A percentile compares a stretch with the other conserved stretches of the same genome.
Conservation (phyloP, 305 asterid genomes). For the Rubia peregrina region DNA sequence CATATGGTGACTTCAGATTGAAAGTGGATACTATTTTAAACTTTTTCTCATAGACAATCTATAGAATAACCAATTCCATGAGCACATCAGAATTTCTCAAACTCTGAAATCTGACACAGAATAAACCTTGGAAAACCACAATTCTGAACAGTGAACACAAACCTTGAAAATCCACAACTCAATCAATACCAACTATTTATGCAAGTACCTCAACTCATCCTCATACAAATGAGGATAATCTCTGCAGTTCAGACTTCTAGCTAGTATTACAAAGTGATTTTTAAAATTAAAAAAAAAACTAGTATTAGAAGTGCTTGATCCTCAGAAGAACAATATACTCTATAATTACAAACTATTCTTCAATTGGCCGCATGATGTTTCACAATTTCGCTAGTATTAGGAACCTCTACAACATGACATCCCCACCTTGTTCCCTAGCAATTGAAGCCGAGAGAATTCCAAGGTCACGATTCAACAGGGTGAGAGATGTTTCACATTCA, state of each 20-base stretch:
- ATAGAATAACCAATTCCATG: too few species aligned
- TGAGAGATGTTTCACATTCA: conserved; percentile 80
- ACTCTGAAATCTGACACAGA: not conserved
- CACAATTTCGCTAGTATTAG: too few species aligned
- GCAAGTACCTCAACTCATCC: not conserved
- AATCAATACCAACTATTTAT: not conserved
- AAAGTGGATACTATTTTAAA: too few species aligned
- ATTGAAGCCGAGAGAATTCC: conserved; percentile 92
- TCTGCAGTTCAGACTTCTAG: not conserved
- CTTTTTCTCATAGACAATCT: too few species aligned
- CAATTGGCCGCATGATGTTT: too few species aligned
- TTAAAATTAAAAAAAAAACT: not conserved
- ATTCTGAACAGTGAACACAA: not conserved
- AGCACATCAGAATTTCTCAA: not conserved
- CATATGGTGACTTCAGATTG: too few species aligned
- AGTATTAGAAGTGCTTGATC: too few species aligned
- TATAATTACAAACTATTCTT: too few species aligned
- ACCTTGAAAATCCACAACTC: conserved; percentile 4
- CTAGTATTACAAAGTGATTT: not conserved
- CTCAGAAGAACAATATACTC: too few species aligned
- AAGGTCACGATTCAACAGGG: conserved; percentile 79
- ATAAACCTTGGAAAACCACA: too few species aligned
- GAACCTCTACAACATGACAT: conserved; percentile 30
- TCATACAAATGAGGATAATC: not conserved
- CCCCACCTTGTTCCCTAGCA: conserved; percentile 79